Base-by-base conservation (phyloP, 2,329 filamentous ascomycete species). In the Xylariales sp. region DNA sequence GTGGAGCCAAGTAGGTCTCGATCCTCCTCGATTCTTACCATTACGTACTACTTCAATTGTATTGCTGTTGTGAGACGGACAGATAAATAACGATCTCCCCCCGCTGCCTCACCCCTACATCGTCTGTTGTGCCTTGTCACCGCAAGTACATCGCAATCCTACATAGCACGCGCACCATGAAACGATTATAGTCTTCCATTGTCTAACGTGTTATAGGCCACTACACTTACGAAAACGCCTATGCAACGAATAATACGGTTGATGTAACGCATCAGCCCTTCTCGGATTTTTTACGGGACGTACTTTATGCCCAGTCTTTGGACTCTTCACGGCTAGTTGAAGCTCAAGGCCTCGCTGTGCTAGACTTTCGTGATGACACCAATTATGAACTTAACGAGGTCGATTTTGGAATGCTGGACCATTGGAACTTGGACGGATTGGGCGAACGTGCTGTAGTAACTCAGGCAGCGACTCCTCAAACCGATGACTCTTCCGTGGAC, bases 311-410 rank as follows among this genome's bases (percentile, higher is more conserved):
- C n/a, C 81, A 83, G 45, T 77, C 80, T 1, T 70, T 81, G 30
- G 78, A 81, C 30, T 68, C 77, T 7, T 70, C 76, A n/a, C 80
- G 78, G 60, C 65, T 79, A 3, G 75, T 75, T n/a, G 81, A 82
- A 63, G 72, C 76, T 3, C 82, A 83, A 62, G 82, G 81, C 0
- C 77, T 83, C 14, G 80, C 79, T 18, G 80, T 86, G 3, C 75
- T 87, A 7, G 81, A 86, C 70, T 86, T 86, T 69, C 85, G 83
- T 68, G 81, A 84, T 60, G 80, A 87, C 65, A 78, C 76, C 54
- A 84, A 81, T 64, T 76, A 86, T 36, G 84, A 87, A 54, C 78
- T 87, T 28, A 85, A 82, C 10, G 85, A 86, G 16, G 77, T 84
- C 36, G 85, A 87, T 71, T 86, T 86, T 74, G 82, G 82, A 0